These are phyloP conservation scores for Ettlia oleoabundans DNA, from an alignment of 139 green algal genomes.

Conservation along the genomic window DNA sequence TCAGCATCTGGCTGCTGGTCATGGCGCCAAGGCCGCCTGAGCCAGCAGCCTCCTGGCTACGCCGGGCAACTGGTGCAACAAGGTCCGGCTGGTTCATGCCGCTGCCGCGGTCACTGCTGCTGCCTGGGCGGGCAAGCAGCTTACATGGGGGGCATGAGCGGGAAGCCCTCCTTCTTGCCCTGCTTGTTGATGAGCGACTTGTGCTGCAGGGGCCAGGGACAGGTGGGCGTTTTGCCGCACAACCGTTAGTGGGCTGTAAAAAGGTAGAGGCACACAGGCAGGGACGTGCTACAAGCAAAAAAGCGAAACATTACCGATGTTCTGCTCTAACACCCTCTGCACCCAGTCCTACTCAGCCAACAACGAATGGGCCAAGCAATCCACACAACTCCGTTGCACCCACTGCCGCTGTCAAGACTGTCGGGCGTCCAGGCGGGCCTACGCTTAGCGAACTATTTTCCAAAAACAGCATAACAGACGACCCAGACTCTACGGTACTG, in stretches of 20 bases:
- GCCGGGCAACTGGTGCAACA: not conserved
- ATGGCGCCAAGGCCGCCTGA: not conserved
- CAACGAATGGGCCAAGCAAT: too few relatives aligned
- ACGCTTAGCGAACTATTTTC: too few relatives aligned
- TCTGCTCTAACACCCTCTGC: too few relatives aligned
- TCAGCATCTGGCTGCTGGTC: not conserved
- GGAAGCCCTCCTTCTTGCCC: conserved; percentile 52
- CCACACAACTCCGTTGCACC: too few relatives aligned
- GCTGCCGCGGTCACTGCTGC: not conserved
- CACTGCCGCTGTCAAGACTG: too few relatives aligned
- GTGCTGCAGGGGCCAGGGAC: conserved; percentile 61
- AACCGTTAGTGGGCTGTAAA: too few relatives aligned
- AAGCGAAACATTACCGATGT: not conserved
- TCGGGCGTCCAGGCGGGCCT: too few relatives aligned
- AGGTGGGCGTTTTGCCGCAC: too few relatives aligned
- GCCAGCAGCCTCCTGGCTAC: not conserved
- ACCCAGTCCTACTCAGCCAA: too few relatives aligned
- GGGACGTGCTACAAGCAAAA: not conserved
- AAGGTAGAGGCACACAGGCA: too few relatives aligned
- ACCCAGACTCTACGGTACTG: too few relatives aligned
- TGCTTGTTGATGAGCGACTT: conserved; percentile 92
- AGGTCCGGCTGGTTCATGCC: not conserved
- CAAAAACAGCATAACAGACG: too few relatives aligned
- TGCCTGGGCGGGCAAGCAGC: not conserved
- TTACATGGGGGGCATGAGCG: conserved; percentile 28